Base-by-base conservation (phyloP, 208 protist species). In the Crithidia expoeki region DNA sequence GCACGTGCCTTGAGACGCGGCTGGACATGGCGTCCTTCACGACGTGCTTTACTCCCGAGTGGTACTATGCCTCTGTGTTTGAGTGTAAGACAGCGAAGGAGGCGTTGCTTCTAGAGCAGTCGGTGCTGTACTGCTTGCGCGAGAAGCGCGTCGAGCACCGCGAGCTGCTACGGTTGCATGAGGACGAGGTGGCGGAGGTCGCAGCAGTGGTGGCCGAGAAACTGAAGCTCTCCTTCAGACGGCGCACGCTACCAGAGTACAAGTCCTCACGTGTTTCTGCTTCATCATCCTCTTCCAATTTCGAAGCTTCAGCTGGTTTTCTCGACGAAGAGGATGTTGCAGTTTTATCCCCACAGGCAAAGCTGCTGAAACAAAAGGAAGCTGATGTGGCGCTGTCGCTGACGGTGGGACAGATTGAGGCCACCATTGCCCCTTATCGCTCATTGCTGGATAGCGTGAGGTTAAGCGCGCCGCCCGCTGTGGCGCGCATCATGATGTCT, bases 21-120 rank as follows among this genome's bases (percentile, higher is more conserved):
- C 76, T 94, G 7, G 70, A 88, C 57, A 94, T 85, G 79, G 72
- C 80, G 14, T 88, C 85, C 16, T 94, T 90, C 60, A 85, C 70
- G 47, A 94, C 88, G 2, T 94, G 88, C 42, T 94, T 94, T 33
- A 94, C 88, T 28, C 81, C 85, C 5, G 83, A 94, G 60, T 94
- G 88, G 85, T 66, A 70, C 27, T 93, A 90, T 28, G 77, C 78
- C 33, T 50, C 79, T 23, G 80, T 87, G 36, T 85, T 92, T 50
- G 80, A 89, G 56, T 91, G 80, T 68, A 51, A 72, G 36, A 74
- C 72, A 17, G 60, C 68, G 16, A 74, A 81, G 30, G 81, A 94
- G 28, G 88, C 88, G 19, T 76, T 89, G 50, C 66, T 94, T 55
- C 67, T 94, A 27, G 85, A 94, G 70, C 85, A 94, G 72, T 81